These are phyloP conservation scores for Syzygium aqueum DNA, from an alignment of 345 rosid genomes.

Conservation along the genomic window DNA sequence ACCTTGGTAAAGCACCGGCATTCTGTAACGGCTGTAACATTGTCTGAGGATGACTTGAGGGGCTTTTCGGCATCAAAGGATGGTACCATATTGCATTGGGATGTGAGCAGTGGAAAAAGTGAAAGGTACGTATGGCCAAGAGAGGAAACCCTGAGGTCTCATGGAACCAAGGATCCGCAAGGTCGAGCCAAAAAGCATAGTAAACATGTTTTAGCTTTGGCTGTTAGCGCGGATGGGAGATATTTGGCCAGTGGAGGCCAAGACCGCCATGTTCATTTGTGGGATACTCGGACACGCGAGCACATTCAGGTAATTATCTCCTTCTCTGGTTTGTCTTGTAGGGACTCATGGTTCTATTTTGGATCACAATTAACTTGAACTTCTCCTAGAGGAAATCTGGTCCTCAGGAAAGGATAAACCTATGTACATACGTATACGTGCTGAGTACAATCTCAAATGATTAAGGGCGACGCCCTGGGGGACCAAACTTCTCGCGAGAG, in stretches of 20 bases:
- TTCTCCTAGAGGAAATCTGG: neutral
- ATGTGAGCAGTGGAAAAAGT: constrained; percentile 57
- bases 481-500: neutral
- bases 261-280: constrained; percentile 91
- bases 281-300: constrained; percentile 84
- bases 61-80: constrained; percentile 96
- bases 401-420: neutral
- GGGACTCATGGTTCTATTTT: neutral
- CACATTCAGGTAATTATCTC: constrained; percentile 59
- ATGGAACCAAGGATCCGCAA: constrained; percentile 69
- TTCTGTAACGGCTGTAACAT: constrained; percentile 73
- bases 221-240: constrained; percentile 86
- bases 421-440: no score
- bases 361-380: neutral
- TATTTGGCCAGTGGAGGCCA: constrained; percentile 92
- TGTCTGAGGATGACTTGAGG: constrained; percentile 74
- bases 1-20: constrained; percentile 58
- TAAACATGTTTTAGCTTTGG: constrained; percentile 66
- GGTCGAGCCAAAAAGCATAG: constrained; percentile 66
- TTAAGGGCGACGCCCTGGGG: neutral
- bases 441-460: no score
- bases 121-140: constrained; percentile 76
- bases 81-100: constrained; percentile 82
- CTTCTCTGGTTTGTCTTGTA: neutral
- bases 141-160: constrained; percentile 52